phyloP scores from a whole-genome alignment of 768 basidiomycete genomes.

The Lentinula guzmanii region DNA sequence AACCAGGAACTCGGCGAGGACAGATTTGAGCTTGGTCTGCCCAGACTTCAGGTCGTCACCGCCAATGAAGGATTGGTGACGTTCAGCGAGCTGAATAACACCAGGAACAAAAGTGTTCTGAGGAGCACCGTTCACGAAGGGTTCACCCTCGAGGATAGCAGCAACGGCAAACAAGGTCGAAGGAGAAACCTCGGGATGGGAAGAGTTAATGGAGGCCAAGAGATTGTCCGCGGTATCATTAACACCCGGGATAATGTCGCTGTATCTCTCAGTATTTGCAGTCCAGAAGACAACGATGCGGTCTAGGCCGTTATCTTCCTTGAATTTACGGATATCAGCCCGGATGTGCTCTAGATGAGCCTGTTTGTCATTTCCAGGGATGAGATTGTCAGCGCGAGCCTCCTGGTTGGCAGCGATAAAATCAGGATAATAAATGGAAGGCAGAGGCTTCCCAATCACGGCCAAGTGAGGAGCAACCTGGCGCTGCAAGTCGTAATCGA shows the following conservation, averaged over 20 bases:
- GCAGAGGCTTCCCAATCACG: slow-evolving; percentile 74
- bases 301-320: slow-evolving; percentile 74
- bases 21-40: slow-evolving; percentile 96
- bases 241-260: slow-evolving; percentile 87
- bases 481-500: slow-evolving; percentile 95
- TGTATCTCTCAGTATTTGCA: slow-evolving; percentile 97
- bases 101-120: slow-evolving; percentile 99
- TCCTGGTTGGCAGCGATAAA: slow-evolving; percentile 98
- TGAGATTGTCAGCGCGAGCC: slow-evolving; percentile 89
- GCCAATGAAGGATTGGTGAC: slow-evolving; percentile 86
- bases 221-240: slow-evolving; percentile 93
- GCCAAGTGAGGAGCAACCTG: slow-evolving; percentile 88
- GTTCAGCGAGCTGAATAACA: slow-evolving; percentile 87
- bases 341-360: slow-evolving; percentile 89
- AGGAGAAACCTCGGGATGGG: slow-evolving; percentile 93
- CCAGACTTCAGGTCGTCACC: slow-evolving; percentile 98
- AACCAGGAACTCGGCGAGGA: slow-evolving; percentile 96
- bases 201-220: slow-evolving; percentile 72
- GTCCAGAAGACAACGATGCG: slow-evolving; percentile 97
- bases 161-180: slow-evolving; percentile 95
- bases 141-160: slow-evolving; percentile 88
- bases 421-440: slow-evolving; percentile 95
- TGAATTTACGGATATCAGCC: slow-evolving; percentile 92
- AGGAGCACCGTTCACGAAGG: slow-evolving; percentile 96
- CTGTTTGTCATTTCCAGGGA: slow-evolving; percentile 83